Evolutionary conservation across 345 rosid species (phyloP).

Genomic region (Arabidopsis arenosa): DNA sequence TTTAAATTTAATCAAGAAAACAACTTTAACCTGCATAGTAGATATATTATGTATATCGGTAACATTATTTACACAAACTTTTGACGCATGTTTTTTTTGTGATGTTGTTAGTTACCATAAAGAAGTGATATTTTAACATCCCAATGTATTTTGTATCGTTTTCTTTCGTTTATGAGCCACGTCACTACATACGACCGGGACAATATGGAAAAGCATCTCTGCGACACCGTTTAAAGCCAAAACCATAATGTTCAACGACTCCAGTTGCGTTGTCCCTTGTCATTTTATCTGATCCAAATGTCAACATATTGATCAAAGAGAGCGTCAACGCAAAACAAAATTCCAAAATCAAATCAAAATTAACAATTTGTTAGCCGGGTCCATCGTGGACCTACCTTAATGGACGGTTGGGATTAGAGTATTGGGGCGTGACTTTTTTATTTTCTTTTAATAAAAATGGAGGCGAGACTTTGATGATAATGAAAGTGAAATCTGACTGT

Average conservation of each 20-base stretch:
- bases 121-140: neutral
- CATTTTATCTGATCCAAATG: conserved; percentile 25
- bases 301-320: conserved; percentile 11
- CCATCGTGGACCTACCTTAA: conserved; percentile 19
- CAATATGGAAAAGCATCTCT: conserved; percentile 14
- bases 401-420: conserved; percentile 30
- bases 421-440: conserved; percentile 4
- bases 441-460: neutral
- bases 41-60: neutral
- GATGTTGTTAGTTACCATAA: conserved; percentile 1
- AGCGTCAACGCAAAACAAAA: conserved; percentile 18
- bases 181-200: conserved; percentile 31
- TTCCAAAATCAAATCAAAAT: neutral
- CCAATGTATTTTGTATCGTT: neutral
- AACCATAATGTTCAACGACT: conserved; percentile 27
- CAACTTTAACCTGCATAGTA: neutral
- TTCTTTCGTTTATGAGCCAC: neutral
- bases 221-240: conserved; percentile 40
- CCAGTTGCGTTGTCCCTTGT: conserved; percentile 32
- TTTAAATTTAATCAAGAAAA: neutral
- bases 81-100: conserved; percentile 6
- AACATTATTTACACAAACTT: neutral
- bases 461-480: conserved; percentile 16
- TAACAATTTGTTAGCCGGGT: conserved; percentile 15
- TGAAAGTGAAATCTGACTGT: conserved; percentile 15